phyloP scores from a whole-genome alignment of 73 alveolate genomes.

The Tetrahymena malaccensis region DNA sequence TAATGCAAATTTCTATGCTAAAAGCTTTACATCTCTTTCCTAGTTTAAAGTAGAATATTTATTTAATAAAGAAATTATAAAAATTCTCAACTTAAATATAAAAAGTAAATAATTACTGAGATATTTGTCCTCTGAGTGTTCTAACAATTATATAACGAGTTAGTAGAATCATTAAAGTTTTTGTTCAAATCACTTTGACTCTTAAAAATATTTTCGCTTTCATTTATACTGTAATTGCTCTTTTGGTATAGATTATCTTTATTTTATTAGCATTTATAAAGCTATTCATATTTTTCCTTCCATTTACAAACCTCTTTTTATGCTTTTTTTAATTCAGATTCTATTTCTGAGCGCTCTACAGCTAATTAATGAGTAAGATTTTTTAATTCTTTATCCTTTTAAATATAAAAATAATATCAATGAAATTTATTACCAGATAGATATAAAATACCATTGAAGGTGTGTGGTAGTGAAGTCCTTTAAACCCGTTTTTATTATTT shows the following conservation, averaged over 20 bases:
- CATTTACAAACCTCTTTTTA: neutral
- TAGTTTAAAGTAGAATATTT: neutral
- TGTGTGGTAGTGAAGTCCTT: neutral
- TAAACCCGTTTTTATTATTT: neutral
- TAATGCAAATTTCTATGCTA: neutral
- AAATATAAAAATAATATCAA: neutral
- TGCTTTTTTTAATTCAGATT: neutral
- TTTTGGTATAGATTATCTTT: neutral
- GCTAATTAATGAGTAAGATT: neutral
- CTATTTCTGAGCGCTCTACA: neutral
- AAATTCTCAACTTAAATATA: no score
- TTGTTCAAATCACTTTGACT: neutral
- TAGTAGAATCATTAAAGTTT: neutral
- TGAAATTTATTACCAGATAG: neutral
- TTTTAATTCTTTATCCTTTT: neutral
- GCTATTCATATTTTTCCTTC: neutral
- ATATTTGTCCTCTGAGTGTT: neutral
- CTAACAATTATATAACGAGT: neutral
- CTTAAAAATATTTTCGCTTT: neutral
- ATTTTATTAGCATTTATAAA: neutral
- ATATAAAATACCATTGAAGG: neutral
- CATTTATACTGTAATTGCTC: neutral
- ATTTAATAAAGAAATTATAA: no score
- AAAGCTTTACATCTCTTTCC: neutral
- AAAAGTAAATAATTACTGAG: neutral